Evolutionary conservation across 2,329 filamentous ascomycete genomes (phyloP).

Genomic region (Cordyceps militaris): DNA sequence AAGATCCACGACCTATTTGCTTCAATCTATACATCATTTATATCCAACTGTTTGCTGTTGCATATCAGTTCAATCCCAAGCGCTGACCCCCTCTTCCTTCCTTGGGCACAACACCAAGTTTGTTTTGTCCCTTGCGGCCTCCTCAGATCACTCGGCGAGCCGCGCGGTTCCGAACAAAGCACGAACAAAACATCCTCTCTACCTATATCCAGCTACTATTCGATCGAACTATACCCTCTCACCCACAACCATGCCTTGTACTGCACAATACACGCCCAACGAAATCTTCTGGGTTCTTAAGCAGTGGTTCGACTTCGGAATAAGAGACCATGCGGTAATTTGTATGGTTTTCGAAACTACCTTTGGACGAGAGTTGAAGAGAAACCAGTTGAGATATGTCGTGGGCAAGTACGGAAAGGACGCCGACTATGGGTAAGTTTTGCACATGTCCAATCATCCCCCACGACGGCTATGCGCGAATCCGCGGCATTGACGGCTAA

Average conservation of each 20-base stretch:
- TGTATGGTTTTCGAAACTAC: not conserved
- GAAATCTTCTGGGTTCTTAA: constrained; percentile 31
- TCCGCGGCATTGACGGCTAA: not conserved
- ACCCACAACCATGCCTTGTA: constrained; percentile 26
- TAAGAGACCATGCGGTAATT: constrained; percentile 2
- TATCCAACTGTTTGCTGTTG: not conserved
- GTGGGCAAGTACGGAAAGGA: not conserved
- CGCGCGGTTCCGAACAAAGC: not conserved
- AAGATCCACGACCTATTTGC: not conserved
- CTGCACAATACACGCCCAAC: constrained; percentile 26
- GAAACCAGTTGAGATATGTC: not conserved
- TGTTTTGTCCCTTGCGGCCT: not conserved
- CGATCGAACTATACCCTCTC: not conserved
- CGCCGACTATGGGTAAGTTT: not conserved
- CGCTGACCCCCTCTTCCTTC: not conserved
- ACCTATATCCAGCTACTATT: not conserved
- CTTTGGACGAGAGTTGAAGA: not conserved
- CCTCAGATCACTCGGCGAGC: not conserved
- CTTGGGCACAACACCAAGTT: not conserved
- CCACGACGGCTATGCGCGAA: not conserved
- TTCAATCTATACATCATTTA: not conserved
- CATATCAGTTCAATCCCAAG: not conserved
- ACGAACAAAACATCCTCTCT: not conserved
- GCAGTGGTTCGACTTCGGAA: constrained; percentile 20
- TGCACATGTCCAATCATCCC: not conserved